phyloP scores from a whole-genome alignment of 345 rosid genomes.

The Aquilaria malaccensis region DNA sequence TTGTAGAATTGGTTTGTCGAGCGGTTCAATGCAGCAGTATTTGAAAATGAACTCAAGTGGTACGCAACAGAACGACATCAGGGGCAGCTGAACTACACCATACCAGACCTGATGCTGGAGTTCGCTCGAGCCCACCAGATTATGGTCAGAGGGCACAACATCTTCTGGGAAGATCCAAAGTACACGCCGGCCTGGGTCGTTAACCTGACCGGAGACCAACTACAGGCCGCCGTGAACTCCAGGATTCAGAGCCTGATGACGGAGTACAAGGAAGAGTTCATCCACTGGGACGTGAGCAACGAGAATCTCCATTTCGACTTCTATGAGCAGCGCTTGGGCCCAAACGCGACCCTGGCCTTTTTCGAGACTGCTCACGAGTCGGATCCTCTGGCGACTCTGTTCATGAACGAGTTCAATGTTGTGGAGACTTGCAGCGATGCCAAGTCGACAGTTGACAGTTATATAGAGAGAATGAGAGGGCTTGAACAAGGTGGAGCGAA shows the following conservation, averaged over 20 bases:
- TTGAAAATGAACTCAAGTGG: conserved; percentile 91
- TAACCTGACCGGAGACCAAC: conserved; percentile 30
- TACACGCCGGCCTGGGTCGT: conserved; percentile 67
- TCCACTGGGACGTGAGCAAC: conserved; percentile 86
- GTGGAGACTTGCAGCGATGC: conserved; percentile 71
- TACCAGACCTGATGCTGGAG: conserved; percentile 54
- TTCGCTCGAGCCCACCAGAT: conserved; percentile 52
- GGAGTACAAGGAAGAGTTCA: conserved; percentile 65
- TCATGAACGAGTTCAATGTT: conserved; percentile 78
- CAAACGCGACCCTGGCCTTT: conserved; percentile 51
- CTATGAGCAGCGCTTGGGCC: conserved; percentile 59
- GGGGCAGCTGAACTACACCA: conserved; percentile 58
- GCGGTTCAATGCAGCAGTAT: conserved; percentile 82
- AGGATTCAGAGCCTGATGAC: conserved; percentile 69
- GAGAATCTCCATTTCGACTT: conserved; percentile 90
- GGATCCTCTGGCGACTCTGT: conserved; percentile 66
- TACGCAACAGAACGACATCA: conserved; percentile 70
- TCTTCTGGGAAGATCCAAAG: conserved; percentile 86
- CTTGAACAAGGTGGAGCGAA: conserved; percentile 38
- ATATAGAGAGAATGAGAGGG: conserved; percentile 45
- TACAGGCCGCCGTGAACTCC: conserved; percentile 46
- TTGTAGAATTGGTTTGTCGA: conserved; percentile 67
- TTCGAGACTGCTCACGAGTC: conserved; percentile 46
- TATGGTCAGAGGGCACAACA: conserved; percentile 74
- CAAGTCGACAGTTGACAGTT: conserved; percentile 62